phyloP scores from a whole-genome alignment of 306 rosid species.

The Alnus glutinosa region DNA sequence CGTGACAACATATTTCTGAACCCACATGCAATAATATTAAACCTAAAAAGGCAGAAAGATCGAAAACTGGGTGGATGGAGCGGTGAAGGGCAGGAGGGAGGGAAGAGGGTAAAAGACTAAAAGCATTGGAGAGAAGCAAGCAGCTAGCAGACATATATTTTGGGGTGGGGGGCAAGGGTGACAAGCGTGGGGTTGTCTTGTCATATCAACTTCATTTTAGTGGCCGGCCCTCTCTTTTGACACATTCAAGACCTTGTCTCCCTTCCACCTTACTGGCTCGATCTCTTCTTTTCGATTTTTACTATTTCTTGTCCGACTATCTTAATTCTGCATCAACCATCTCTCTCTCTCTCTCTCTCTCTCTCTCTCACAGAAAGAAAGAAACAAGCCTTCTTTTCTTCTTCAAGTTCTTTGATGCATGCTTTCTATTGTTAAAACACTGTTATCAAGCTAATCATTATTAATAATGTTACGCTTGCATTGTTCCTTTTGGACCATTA shows the following conservation, averaged over 20 bases:
- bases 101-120: background rate
- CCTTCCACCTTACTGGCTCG: background rate
- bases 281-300: background rate
- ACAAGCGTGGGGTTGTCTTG: slow-evolving; percentile 50
- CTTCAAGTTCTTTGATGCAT: background rate
- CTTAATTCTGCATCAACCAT: background rate
- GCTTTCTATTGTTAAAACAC: background rate
- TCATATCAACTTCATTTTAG: slow-evolving; percentile 32
- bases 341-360: slow-evolving; percentile 1
- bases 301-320: background rate
- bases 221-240: slow-evolving; percentile 15
- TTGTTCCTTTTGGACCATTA: background rate
- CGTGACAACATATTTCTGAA: background rate
- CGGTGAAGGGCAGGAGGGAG: background rate
- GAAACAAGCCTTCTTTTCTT: too few relatives aligned
- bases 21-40: background rate
- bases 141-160: background rate
- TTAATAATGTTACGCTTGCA: background rate
- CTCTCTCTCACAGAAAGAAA: background rate
- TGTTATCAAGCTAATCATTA: background rate
- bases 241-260: background rate
- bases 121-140: background rate
- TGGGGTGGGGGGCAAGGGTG: slow-evolving; percentile 21
- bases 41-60: background rate
- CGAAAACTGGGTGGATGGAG: background rate